Base-by-base conservation (phyloP, 1,284 basidiomycete genomes). In the Trichosporon faecale region DNA sequence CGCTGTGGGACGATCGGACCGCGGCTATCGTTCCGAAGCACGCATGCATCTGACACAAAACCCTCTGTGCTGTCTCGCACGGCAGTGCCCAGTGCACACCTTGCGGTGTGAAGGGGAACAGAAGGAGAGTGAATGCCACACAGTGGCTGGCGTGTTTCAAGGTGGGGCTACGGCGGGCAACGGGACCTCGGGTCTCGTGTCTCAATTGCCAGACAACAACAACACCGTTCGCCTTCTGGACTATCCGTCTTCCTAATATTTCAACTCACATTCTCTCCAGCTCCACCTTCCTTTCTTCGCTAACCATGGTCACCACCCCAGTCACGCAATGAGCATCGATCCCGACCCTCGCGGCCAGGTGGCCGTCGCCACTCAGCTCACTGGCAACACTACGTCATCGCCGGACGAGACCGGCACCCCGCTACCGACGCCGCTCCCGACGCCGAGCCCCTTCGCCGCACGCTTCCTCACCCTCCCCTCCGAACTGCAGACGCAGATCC, bases 401-500 rank as follows among this genome's bases (percentile, higher is more conserved):
- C 29, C 49, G 49, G 27, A 29, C 40, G 18, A 3, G 40, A 18
- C 40, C 40, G 40, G 40, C 40, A n/a, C 40, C 6, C 40, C 40
- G 35, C 11, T 14, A 44, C 18, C 40, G 12, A 7, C n/a, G 12
- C 27, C 66, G 21, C 18, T n/a, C 6, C 27, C 23, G 29, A 7
- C 21, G 6, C 65, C 21, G 35, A 37, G 29, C 49, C 66, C 66
- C 4, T 74, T 74, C n/a, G 71, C 68, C 8, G 21, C 23, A 14
- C 31, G n/a, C 18, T 72, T 75, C 68, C 66, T 76, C 60, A 64
- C 72, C 0, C 70, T 76, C 27, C 72, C 72, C 2, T 64, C 68
- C 18, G 76, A 76, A n/a, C 72, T 75, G 18, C 74, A 69, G 25
- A 74, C 71, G 0, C 68, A 66, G 23, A 77, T 76, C 65, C 72